These are phyloP conservation scores for Gynandropsis gynandra DNA, from an alignment of 345 rosid species.

Conservation along the genomic window DNA sequence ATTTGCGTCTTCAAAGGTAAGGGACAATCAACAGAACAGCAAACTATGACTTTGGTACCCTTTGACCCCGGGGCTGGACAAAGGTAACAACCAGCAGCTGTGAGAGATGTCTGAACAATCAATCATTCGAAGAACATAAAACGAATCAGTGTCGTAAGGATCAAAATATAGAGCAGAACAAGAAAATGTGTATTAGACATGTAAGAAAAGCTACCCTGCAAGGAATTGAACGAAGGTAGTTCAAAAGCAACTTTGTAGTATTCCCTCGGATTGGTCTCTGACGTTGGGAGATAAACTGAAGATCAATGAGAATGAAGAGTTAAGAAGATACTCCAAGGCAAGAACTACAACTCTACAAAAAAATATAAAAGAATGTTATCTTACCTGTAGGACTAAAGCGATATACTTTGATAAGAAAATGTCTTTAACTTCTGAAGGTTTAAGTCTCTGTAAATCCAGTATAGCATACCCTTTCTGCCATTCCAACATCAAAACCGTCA, in stretches of 20 bases:
- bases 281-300: conserved; percentile 82
- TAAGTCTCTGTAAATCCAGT: conserved; percentile 54
- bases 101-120: conserved; percentile 58
- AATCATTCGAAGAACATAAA: neutral
- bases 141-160: neutral
- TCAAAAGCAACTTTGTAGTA: conserved; percentile 63
- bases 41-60: conserved; percentile 68
- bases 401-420: conserved; percentile 62
- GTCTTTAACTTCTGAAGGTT: conserved; percentile 45
- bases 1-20: conserved; percentile 45
- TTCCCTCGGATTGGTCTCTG: conserved; percentile 75
- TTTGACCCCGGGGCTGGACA: conserved; percentile 81
- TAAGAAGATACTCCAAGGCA: conserved; percentile 8
- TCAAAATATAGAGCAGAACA: conserved; percentile 3
- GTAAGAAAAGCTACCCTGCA: conserved; percentile 55
- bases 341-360: neutral
- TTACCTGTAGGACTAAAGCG: conserved; percentile 65
- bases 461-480: conserved; percentile 69
- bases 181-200: conserved; percentile 1
- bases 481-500: conserved; percentile 1
- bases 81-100: conserved; percentile 93
- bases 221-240: conserved; percentile 51
- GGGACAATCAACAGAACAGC: conserved; percentile 63
- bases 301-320: conserved; percentile 20
- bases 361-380: conserved; percentile 7